Evolutionary conservation across 306 rosid species (phyloP).

Genomic region (Oxytropis ochrocephala): DNA sequence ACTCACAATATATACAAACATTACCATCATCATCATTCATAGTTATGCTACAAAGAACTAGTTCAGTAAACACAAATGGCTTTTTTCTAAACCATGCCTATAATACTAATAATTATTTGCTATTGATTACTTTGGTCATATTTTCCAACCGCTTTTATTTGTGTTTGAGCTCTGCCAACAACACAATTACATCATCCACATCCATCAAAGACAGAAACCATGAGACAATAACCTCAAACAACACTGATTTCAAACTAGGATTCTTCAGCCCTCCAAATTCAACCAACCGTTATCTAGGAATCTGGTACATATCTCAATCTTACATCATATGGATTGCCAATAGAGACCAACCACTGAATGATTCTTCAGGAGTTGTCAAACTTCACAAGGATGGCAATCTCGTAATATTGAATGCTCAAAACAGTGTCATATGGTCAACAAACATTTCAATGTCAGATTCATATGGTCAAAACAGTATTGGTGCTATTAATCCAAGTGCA

Average conservation of each 20-base stretch:
- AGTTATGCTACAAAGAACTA: too few species aligned
- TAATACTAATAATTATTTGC: not conserved
- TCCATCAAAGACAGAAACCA: slow-evolving; percentile 15
- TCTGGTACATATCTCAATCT: slow-evolving; percentile 13
- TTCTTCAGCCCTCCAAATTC: slow-evolving; percentile 26
- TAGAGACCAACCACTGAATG: slow-evolving; percentile 21
- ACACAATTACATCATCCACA: slow-evolving; percentile 1
- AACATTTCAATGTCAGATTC: not conserved
- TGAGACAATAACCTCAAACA: slow-evolving; percentile 16
- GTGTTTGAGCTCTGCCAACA: not conserved
- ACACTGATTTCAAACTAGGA: slow-evolving; percentile 25
- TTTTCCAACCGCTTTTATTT: not conserved
- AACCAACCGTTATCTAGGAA: slow-evolving; percentile 22
- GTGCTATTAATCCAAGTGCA: too few species aligned
- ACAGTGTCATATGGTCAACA: slow-evolving; percentile 31
- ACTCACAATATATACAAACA: too few species aligned
- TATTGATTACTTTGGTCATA: not conserved
- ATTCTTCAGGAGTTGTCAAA: slow-evolving; percentile 22
- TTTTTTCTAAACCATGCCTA: not conserved
- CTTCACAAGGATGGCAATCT: slow-evolving; percentile 29
- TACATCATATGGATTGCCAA: slow-evolving; percentile 29
- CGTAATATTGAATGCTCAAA: slow-evolving; percentile 12
- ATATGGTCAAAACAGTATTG: too few species aligned
- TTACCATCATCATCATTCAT: too few species aligned
- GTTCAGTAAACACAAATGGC: too few species aligned